A percentile compares a stretch with the other conserved stretches of the same genome.
These are phyloP conservation scores for Lipomyces yamadae DNA, from an alignment of 805 yeast genomes.

Conservation along the genomic window DNA sequence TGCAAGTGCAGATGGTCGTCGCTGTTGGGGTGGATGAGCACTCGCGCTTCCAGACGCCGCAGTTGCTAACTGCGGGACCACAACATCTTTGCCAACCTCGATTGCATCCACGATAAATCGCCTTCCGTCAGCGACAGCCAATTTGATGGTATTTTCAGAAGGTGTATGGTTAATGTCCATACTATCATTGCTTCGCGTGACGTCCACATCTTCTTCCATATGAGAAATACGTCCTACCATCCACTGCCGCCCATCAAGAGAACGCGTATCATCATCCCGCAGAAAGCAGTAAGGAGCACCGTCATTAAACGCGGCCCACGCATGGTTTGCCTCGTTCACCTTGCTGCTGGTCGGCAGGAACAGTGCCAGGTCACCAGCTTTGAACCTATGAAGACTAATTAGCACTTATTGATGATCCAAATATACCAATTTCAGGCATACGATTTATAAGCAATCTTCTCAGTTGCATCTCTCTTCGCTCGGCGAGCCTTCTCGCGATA, in stretches of 20 bases:
- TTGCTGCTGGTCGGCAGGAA: slow-evolving; percentile 72
- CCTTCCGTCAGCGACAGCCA: slow-evolving; percentile 22
- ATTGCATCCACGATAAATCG: slow-evolving; percentile 31
- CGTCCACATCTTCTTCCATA: slow-evolving; percentile 61
- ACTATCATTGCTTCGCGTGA: slow-evolving; percentile 10
- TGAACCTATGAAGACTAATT: slow-evolving; percentile 70
- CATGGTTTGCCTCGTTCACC: slow-evolving; percentile 45
- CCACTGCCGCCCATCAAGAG: slow-evolving; percentile 67
- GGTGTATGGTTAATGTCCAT: slow-evolving; percentile 1
- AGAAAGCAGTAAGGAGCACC: slow-evolving; percentile 86
- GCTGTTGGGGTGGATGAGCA: background rate
- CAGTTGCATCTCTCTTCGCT: slow-evolving; percentile 25
- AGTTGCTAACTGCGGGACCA: background rate
- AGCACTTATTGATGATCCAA: slow-evolving; percentile 21
- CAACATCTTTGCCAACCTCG: slow-evolving; percentile 16
- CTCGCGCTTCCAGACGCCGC: background rate
- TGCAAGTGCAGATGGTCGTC: slow-evolving; percentile 29
- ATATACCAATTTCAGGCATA: slow-evolving; percentile 20
- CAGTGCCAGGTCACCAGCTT: slow-evolving; percentile 74
- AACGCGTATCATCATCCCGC: slow-evolving; percentile 48
- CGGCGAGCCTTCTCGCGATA: slow-evolving; percentile 48
- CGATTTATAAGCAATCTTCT: slow-evolving; percentile 42
- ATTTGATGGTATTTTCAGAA: background rate
- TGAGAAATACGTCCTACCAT: slow-evolving; percentile 69
- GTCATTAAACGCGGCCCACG: slow-evolving; percentile 95